Base-by-base conservation (phyloP, 345 rosid genomes). In the Pistacia vera region DNA sequence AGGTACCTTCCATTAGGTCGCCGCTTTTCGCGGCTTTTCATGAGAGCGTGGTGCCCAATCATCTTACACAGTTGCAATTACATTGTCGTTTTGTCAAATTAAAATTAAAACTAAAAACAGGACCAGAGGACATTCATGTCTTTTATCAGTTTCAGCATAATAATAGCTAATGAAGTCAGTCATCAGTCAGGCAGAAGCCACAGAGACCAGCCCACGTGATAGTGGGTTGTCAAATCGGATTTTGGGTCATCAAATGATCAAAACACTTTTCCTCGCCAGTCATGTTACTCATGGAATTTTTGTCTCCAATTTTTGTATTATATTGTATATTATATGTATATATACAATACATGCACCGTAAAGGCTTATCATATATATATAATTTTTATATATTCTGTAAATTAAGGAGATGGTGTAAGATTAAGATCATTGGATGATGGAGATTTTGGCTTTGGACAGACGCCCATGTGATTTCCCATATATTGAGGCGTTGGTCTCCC, bases 211-310 rank as follows among this genome's bases (percentile, higher is more conserved):
- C 69, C 81, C 84, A 81, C 83, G 84, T 78, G 87, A 71, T 77
- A 20, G 67, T 25, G 71, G 84, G 77, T 46, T 74, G 52, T 22
- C 36, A 78, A 78, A 73, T 75, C 82, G 30, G 75, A 75, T 71
- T 30, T 25, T 16, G 69, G 72, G 3, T 70, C 49, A 18, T 4
- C 56, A 14, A 7, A 28, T 16, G 9, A n/a, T 51, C 17, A 54
- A 57, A 35, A 25, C 5, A 46, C 13, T 12, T 22, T 68, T 12
- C 4, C 59, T 64, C 48, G 4, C 55, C 51, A 22, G 35, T 73
- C 83, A 83, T 74, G 85, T 83, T 78, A 75, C 79, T 30, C 17
- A 0, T 11, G 55, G 81, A 83, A 80, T 77, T 80, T 80, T 77
- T 83, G 83, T 83, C 85, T 62, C 80, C 49, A 38, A 4, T 2